Evolutionary conservation across 75 land plant species (phyloP), one percentile per base, ranked within the genome.

Genomic region (Selaginella tamariscina): DNA sequence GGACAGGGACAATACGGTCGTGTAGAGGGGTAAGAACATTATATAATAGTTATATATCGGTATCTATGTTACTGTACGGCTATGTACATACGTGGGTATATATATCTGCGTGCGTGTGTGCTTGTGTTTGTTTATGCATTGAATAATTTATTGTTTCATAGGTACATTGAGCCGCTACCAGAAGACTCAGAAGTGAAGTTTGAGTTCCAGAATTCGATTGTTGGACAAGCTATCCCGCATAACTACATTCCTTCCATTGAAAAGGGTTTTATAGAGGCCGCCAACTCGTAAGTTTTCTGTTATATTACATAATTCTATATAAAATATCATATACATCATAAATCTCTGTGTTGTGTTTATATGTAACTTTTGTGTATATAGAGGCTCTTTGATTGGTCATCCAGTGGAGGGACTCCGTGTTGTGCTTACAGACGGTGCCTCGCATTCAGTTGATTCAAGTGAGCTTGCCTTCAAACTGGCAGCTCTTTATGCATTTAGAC

Each of bases 401-500:
- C 99, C 99, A 33, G 97, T 95, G 29, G 99, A 91, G 73, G 73
- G 84, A 62, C 39, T 91, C 24, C 85, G 99, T 28, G 65, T 86
- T 59, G 89, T 82, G 30, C 70, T 95, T 78, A 88, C 84, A 1
- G 99, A 95, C 80, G 99, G 99, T 70, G 92, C 97, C 65, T 71
- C 99, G 21, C 99, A 95, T 79, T 80, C 96, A 59, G 99, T 95
- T 18, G 99, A 95, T 84, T 95, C 97, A n/a, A 95, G 99, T 76
- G 97, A 95, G 66, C 99, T 95, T 71, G 99, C 99, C 32, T 95
- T 95, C 60, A 91, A 95, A 72, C 74, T 91, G 39, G 99, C 99
- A 55, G 63, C 99, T 26, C 80, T 95, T 13, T 95, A 95, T 84
- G 99, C 99, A 24, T 95, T 95, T 65, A 82, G 99, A 77, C 85